Percentiles rank a stretch among this genome's conserved stretches.
Conservation (phyloP, 2,329 filamentous ascomycete genomes). For the Fusarium camptoceras region DNA sequence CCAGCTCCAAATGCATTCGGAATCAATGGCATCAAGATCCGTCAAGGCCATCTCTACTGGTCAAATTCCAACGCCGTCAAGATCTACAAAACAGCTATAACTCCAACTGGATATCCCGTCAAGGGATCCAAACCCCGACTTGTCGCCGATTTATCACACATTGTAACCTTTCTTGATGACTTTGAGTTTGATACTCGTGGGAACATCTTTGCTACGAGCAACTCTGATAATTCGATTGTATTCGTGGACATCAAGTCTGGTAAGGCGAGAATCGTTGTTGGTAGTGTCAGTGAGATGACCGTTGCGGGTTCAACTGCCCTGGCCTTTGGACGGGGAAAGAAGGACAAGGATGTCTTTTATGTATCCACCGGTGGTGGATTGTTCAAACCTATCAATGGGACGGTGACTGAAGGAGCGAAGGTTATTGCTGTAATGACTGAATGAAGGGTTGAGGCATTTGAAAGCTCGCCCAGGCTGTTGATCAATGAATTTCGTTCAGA, state of each 20-base stretch:
- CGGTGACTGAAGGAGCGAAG: constrained; percentile 35
- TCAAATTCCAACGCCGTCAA: constrained; percentile 18
- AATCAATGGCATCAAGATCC: constrained; percentile 6
- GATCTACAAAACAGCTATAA: constrained; percentile 32
- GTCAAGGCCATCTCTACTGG: neutral
- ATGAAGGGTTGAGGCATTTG: neutral
- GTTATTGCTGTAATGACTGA: constrained; percentile 27
- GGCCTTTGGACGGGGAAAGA: constrained; percentile 31
- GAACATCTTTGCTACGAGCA: constrained; percentile 39
- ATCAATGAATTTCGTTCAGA: no score
- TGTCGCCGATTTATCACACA: constrained; percentile 28
- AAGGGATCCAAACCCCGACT: constrained; percentile 37
- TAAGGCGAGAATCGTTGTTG: constrained; percentile 28
- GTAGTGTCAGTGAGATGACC: constrained; percentile 20
- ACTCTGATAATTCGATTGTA: constrained; percentile 40
- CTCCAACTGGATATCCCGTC: constrained; percentile 11
- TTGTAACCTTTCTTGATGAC: constrained; percentile 37
- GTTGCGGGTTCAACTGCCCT: constrained; percentile 41
- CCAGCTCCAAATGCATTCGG: neutral
- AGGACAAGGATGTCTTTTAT: constrained; percentile 26
- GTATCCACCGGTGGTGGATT: constrained; percentile 32
- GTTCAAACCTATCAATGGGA: constrained; percentile 29
- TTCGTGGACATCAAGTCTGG: constrained; percentile 27
- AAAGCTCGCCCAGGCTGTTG: no score
- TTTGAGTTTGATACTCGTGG: constrained; percentile 35